Conservation (phyloP, 345 rosid species). For the Camelina laxa region DNA sequence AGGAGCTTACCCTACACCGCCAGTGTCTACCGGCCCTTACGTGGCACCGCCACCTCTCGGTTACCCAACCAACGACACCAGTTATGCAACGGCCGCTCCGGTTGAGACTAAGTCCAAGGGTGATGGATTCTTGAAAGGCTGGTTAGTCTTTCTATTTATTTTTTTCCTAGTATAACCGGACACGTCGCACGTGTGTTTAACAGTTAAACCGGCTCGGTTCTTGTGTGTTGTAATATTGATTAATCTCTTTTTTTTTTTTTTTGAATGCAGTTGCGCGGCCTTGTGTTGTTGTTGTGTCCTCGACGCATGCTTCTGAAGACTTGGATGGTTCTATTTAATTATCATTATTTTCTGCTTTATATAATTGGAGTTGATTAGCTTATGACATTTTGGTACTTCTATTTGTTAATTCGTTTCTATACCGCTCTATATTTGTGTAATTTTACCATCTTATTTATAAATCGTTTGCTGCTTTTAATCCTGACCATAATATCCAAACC, state of each 20-base stretch:
- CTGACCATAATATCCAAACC: no score
- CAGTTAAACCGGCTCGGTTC: conserved; percentile 5
- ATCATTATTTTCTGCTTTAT: conserved; percentile 1
- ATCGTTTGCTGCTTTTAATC: background rate
- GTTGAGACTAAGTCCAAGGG: conserved; percentile 42
- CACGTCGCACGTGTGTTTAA: background rate
- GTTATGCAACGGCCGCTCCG: conserved; percentile 30
- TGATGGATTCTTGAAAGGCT: conserved; percentile 47
- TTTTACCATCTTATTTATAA: conserved; percentile 6
- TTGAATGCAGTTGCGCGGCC: conserved; percentile 38
- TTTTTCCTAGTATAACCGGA: background rate
- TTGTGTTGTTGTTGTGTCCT: conserved; percentile 44
- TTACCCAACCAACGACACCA: conserved; percentile 41
- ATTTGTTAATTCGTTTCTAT: conserved; percentile 12
- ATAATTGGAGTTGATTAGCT: conserved; percentile 21
- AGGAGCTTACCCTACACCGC: conserved; percentile 41
- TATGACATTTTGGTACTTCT: conserved; percentile 4
- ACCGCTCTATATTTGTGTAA: background rate
- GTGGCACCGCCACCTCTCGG: conserved; percentile 41
- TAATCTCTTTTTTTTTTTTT: background rate
- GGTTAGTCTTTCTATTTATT: conserved; percentile 1
- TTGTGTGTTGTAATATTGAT: background rate
- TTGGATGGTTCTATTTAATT: no score
- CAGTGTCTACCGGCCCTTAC: conserved; percentile 38
- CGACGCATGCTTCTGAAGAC: conserved; percentile 40